These are phyloP conservation scores for Russula olivacea DNA, from an alignment of 768 basidiomycete genomes.

Conservation along the genomic window DNA sequence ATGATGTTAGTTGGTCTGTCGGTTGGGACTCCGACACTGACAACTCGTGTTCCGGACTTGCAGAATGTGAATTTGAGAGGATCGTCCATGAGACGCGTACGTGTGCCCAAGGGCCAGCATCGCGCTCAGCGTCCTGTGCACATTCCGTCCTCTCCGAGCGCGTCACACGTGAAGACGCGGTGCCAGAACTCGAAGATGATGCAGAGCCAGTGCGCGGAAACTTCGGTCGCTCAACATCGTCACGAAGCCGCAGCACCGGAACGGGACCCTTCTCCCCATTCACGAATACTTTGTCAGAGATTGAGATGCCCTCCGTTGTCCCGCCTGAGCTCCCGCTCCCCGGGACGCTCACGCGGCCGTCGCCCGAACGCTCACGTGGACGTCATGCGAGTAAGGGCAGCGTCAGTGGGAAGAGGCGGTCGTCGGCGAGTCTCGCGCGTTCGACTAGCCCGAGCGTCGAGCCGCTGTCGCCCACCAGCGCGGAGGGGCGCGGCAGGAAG, in stretches of 20 bases:
- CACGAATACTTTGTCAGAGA: conserved; percentile 19
- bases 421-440: conserved; percentile 34
- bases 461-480: conserved; percentile 40
- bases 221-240: conserved; percentile 12
- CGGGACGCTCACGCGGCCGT: conserved; percentile 4
- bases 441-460: conserved; percentile 46
- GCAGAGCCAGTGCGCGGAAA: conserved; percentile 9
- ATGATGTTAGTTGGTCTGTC: conserved; percentile 74
- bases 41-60: conserved; percentile 31
- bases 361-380: conserved; percentile 22
- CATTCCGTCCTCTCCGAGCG: conserved; percentile 6
- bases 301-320: conserved; percentile 18
- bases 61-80: conserved; percentile 31
- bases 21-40: conserved; percentile 54
- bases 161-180: conserved; percentile 13
- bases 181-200: conserved; percentile 23
- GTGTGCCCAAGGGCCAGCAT: conserved; percentile 5
- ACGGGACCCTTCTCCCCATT: conserved; percentile 16
- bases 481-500: conserved; percentile 18
- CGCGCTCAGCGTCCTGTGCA: conserved; percentile 17
- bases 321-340: conserved; percentile 15
- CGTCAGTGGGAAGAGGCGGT: conserved; percentile 33
- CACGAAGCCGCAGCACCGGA: conserved; percentile 20
- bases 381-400: conserved; percentile 2
- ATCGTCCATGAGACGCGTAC: conserved; percentile 38